Conservation (phyloP, 768 basidiomycete species). For the Punctularia strigosozonata region DNA sequence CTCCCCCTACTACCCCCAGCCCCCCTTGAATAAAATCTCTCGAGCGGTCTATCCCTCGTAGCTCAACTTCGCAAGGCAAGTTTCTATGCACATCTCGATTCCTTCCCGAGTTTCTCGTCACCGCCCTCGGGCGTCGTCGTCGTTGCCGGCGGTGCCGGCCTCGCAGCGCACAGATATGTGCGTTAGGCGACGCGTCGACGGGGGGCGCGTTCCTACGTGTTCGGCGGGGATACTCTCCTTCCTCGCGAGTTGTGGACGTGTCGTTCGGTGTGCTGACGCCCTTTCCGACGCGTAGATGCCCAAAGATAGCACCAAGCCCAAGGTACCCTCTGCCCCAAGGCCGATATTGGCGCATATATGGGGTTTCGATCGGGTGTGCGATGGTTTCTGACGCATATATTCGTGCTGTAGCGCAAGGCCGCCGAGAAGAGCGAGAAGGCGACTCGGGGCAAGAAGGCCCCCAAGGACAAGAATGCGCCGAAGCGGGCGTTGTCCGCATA, state of each 20-base stretch:
- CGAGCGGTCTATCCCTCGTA: too few species aligned
- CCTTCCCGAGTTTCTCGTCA: not conserved
- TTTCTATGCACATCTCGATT: not conserved
- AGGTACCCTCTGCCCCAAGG: slow-evolving; percentile 27
- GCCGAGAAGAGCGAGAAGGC: slow-evolving; percentile 61
- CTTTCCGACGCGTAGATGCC: slow-evolving; percentile 49
- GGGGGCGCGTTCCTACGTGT: not conserved
- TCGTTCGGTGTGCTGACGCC: slow-evolving; percentile 23
- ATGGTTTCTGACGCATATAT: slow-evolving; percentile 2
- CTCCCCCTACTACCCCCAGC: too few species aligned
- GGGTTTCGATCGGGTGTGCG: slow-evolving; percentile 5
- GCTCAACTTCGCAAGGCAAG: not conserved
- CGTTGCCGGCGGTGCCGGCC: not conserved
- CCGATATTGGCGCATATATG: slow-evolving; percentile 4
- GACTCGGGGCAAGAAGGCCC: slow-evolving; percentile 35
- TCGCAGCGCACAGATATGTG: not conserved
- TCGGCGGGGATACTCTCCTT: slow-evolving; percentile 3
- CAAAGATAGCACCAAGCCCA: slow-evolving; percentile 61
- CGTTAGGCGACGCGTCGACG: not conserved
- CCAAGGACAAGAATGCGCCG: slow-evolving; percentile 78
- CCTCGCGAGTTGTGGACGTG: slow-evolving; percentile 25
- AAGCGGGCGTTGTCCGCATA: slow-evolving; percentile 93
- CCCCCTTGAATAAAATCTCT: too few species aligned
- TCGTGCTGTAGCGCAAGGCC: slow-evolving; percentile 51
- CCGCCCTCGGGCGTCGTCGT: slow-evolving; percentile 1